Evolutionary conservation across 331 rosid genomes (phyloP).

Genomic region (Spiraea crenata): DNA sequence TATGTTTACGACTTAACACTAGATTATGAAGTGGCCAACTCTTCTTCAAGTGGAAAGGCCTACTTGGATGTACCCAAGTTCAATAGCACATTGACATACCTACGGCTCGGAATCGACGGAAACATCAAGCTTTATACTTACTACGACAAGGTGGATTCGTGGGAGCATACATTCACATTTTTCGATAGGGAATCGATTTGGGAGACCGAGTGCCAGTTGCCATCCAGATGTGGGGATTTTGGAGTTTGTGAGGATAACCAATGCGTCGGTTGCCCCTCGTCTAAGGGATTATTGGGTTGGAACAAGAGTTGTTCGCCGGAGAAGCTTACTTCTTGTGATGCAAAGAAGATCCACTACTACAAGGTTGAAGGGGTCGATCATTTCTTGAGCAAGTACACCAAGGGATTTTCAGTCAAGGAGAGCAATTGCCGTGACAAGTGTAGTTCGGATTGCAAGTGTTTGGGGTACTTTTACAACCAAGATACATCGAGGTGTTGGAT

Average conservation of each 20-base stretch:
- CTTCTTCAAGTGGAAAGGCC: neutral
- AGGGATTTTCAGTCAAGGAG: slow-evolving; percentile 36
- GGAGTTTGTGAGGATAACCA: slow-evolving; percentile 62
- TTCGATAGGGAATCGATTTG: slow-evolving; percentile 38
- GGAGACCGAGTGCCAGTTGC: slow-evolving; percentile 58
- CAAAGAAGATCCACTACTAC: slow-evolving; percentile 40
- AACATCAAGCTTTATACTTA: slow-evolving; percentile 46
- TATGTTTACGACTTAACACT: slow-evolving; percentile 31
- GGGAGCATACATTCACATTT: slow-evolving; percentile 36
- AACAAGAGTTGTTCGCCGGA: slow-evolving; percentile 42
- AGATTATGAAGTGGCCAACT: slow-evolving; percentile 22
- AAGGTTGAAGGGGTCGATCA: slow-evolving; percentile 60
- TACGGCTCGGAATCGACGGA: slow-evolving; percentile 64
- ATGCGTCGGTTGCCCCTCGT: slow-evolving; percentile 59
- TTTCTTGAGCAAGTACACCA: slow-evolving; percentile 48
- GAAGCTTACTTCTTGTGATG: slow-evolving; percentile 33
- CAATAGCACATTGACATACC: slow-evolving; percentile 41
- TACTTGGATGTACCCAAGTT: slow-evolving; percentile 39
- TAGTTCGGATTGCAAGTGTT: slow-evolving; percentile 58
- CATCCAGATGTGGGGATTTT: slow-evolving; percentile 39
- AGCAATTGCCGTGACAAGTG: slow-evolving; percentile 48
- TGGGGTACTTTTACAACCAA: slow-evolving; percentile 56
- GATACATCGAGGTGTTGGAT: slow-evolving; percentile 55
- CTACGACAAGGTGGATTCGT: slow-evolving; percentile 36
- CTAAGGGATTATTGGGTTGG: slow-evolving; percentile 54